phyloP scores from a whole-genome alignment of 2,329 filamentous ascomycete species.

The Cercospora zeae-maydis region DNA sequence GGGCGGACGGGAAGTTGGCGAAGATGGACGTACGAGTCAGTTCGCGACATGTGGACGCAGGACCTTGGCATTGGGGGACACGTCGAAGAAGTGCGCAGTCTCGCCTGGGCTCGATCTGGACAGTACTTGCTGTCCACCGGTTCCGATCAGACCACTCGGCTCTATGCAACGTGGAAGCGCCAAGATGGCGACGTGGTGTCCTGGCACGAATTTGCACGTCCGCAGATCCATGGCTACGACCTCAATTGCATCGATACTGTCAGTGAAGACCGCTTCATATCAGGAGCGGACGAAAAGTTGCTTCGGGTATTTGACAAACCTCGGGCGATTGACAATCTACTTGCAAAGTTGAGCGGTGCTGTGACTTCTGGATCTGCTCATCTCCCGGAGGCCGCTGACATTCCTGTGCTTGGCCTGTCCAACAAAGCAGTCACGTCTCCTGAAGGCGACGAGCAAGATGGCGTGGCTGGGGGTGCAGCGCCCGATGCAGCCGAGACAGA shows the following conservation, averaged over 20 bases:
- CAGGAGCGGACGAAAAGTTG: constrained; percentile 96
- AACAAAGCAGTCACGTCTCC: constrained; percentile 78
- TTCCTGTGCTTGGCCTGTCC: constrained; percentile 89
- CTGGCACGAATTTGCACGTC: constrained; percentile 94
- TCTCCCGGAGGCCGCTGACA: constrained; percentile 84
- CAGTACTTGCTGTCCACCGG: constrained; percentile 85
- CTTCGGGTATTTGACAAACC: constrained; percentile 92
- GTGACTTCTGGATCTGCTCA: constrained; percentile 21
- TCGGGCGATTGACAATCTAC: constrained; percentile 70
- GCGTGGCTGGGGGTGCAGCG: constrained; percentile 37
- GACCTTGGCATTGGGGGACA: constrained; percentile 78
- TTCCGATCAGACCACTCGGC: constrained; percentile 85
- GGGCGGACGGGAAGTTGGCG: constrained; percentile 93
- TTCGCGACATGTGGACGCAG: constrained; percentile 69
- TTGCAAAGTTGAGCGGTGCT: constrained; percentile 27
- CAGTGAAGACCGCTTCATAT: constrained; percentile 73
- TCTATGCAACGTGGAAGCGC: constrained; percentile 75
- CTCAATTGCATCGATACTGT: constrained; percentile 87
- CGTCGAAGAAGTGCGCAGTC: constrained; percentile 72
- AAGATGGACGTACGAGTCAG: constrained; percentile 66
- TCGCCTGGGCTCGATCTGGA: constrained; percentile 79
- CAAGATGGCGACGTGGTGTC: constrained; percentile 44
- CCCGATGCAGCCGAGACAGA: constrained; percentile 53
- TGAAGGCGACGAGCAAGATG: constrained; percentile 33
- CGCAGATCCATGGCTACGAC: constrained; percentile 97